Evolutionary conservation across 1,284 basidiomycete genomes (phyloP), one percentile per base, ranked within the genome.

Genomic region (Malassezia sp.): DNA sequence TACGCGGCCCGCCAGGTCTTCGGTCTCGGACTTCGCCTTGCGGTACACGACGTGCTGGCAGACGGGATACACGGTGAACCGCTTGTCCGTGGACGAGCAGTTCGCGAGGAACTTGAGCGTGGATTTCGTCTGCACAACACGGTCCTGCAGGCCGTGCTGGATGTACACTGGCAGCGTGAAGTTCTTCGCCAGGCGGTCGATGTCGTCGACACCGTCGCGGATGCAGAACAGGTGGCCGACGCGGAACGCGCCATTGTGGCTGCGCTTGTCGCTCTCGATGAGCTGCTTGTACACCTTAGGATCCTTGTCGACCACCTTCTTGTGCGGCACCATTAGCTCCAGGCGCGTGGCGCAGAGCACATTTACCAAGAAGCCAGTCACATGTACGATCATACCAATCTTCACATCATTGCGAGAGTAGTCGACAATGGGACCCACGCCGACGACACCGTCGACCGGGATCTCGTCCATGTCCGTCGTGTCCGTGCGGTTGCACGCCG

Each of bases 11-110:
- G 63, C 64, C 5, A 54, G 39, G 52, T 67, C 64, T 39, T 67
- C 64, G 36, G 56, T 56, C 49, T 67, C 61, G n/a, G 50, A 53
- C 52, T 66, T 66, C 26, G 59, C 61, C 49, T 67, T 66, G 28
- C 61, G 58, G 52, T 67, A 67, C 35, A 67, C 60, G 20, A 67
- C 63, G 32, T 66, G 64, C 41, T 67, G 64, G 45, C 64, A 66
- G 35, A 66, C 57, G 15, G 64, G 64, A 32, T 66, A 67, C 14
- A 67, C 51, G 14, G 55, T 55, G 42, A 60, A 56, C n/a, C 45
- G 38, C 21, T 52, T 46, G 42, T 67, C 63, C n/a, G 39, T 36
- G 10, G 57, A 48, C 3, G n/a, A 24, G n/a, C 49, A 51, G 10
- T 37, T 18, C 15, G 57, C 40, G 11, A 64, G 47, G 52, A 58